These are phyloP conservation scores for Jimgerdemannia flammicorona DNA, from an alignment of 192 early-diverging fungal species.

Conservation along the genomic window DNA sequence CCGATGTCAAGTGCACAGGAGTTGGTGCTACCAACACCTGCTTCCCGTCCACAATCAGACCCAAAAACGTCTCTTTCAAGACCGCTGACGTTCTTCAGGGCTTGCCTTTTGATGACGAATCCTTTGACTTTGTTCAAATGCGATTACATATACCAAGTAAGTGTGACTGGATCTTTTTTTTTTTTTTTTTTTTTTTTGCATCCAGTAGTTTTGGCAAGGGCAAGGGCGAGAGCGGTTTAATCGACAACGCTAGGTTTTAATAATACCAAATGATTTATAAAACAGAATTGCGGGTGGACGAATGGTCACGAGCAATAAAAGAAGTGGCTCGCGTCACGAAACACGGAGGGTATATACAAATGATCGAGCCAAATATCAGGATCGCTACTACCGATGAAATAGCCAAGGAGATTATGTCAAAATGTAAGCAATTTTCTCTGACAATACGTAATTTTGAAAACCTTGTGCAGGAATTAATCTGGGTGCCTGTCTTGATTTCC, in stretches of 20 bases:
- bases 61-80: conserved; percentile 11
- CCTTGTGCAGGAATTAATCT: neutral
- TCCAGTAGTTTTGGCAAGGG: neutral
- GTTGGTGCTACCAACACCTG: neutral
- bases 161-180: neutral
- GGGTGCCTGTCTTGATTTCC: neutral
- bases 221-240: too few species aligned
- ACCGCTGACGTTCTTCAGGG: conserved; percentile 11
- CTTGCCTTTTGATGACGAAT: conserved; percentile 18
- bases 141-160: conserved; percentile 2
- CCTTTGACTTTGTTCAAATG: conserved; percentile 23
- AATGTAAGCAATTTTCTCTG: neutral
- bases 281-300: neutral
- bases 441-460: neutral
- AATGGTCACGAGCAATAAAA: neutral
- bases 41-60: conserved; percentile 11
- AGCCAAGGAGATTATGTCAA: neutral
- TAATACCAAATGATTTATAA: neutral
- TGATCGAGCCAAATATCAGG: conserved; percentile 3
- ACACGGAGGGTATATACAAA: conserved; percentile 17
- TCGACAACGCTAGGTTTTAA: too few species aligned
- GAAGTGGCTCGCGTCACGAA: conserved; percentile 14
- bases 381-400: neutral
- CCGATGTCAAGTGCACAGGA: neutral
- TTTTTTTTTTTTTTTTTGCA: neutral